Percentiles rank a stretch among this genome's conserved stretches.
Conservation (phyloP, 352 stramenopile genomes). For the Phytophthora brassicae region DNA sequence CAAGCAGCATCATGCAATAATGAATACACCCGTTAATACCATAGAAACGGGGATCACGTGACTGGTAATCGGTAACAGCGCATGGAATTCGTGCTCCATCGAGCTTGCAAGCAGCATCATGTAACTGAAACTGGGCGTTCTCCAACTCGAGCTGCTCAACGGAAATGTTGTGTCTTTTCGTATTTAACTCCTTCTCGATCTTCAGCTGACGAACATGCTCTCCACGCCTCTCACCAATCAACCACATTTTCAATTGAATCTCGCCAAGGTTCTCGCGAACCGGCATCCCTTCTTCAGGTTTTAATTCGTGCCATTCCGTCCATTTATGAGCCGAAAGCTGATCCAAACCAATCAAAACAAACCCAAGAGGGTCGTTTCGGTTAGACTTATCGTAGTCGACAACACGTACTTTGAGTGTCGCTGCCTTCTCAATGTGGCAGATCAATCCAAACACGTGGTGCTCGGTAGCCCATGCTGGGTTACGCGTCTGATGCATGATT, state of each 20-base stretch:
- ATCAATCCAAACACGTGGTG: slow-evolving; percentile 68
- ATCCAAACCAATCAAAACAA: slow-evolving; percentile 48
- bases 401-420: slow-evolving; percentile 51
- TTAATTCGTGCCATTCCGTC: slow-evolving; percentile 51
- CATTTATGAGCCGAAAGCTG: slow-evolving; percentile 49
- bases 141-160: slow-evolving; percentile 67
- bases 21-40: slow-evolving; percentile 82
- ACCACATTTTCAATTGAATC: slow-evolving; percentile 52
- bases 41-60: slow-evolving; percentile 70
- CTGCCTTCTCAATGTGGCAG: slow-evolving; percentile 55
- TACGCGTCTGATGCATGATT: slow-evolving; percentile 56
- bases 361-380: slow-evolving; percentile 59
- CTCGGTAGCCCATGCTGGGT: slow-evolving; percentile 62
- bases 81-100: slow-evolving; percentile 71
- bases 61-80: slow-evolving; percentile 60
- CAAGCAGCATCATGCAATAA: slow-evolving; percentile 61
- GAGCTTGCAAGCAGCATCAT: slow-evolving; percentile 69
- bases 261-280: slow-evolving; percentile 49
- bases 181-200: slow-evolving; percentile 55
- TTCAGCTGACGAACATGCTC: slow-evolving; percentile 51
- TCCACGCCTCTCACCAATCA: slow-evolving; percentile 63
- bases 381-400: slow-evolving; percentile 56
- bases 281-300: slow-evolving; percentile 47
- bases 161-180: slow-evolving; percentile 62
- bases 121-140: slow-evolving; percentile 63